Conservation (phyloP, 2,329 filamentous ascomycete species). For the Coniochaeta sp. region DNA sequence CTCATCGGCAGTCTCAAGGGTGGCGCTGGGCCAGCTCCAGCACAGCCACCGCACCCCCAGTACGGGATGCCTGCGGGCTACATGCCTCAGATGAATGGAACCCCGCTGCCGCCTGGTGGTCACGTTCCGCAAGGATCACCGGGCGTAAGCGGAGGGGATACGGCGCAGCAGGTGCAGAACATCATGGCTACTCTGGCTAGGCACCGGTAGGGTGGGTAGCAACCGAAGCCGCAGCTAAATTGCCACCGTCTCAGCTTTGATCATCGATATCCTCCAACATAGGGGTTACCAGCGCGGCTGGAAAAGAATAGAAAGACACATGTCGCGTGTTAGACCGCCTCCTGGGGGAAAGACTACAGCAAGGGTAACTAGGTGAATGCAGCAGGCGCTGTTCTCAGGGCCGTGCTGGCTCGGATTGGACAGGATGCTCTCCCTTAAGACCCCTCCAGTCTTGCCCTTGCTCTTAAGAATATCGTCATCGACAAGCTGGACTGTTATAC, state of each 20-base stretch:
- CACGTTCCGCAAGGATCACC: neutral
- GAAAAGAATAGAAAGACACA: neutral
- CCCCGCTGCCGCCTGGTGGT: neutral
- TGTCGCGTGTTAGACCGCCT: too few relatives aligned
- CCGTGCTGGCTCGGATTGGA: too few relatives aligned
- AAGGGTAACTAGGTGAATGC: too few relatives aligned
- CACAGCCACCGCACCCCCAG: neutral
- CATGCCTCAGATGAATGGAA: neutral
- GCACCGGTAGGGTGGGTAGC: neutral
- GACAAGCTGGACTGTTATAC: too few relatives aligned
- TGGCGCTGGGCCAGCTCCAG: conserved; percentile 6
- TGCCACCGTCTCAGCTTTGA: too few relatives aligned
- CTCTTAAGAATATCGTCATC: too few relatives aligned
- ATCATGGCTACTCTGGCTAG: conserved; percentile 11
- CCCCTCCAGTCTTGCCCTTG: too few relatives aligned
- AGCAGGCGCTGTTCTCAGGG: too few relatives aligned
- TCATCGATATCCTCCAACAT: neutral
- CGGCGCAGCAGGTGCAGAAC: conserved; percentile 15
- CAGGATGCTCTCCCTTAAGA: too few relatives aligned
- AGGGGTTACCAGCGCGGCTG: neutral
- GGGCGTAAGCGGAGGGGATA: conserved; percentile 2
- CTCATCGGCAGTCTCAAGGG: conserved; percentile 32
- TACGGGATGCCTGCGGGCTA: conserved; percentile 5
- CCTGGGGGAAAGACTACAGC: too few relatives aligned
- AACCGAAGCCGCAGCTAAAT: neutral